Evolutionary conservation across 2,329 filamentous ascomycete species (phyloP).

Genomic region (Colletotrichum cuscutae): DNA sequence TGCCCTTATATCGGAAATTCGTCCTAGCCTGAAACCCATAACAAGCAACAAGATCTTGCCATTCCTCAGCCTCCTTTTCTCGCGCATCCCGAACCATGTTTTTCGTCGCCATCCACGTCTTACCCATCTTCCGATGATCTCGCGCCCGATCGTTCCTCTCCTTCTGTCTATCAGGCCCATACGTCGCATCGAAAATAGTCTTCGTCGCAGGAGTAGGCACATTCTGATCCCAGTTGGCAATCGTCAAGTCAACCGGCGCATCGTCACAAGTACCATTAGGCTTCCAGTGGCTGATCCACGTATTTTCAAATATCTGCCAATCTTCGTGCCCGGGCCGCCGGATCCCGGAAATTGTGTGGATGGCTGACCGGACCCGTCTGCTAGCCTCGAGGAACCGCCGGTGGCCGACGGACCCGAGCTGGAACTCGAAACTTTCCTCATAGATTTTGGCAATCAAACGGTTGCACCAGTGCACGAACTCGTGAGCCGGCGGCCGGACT

Average conservation of each 20-base stretch:
- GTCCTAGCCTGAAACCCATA: slow-evolving; percentile 12
- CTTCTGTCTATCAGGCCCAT: not conserved
- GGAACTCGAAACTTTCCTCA: no score
- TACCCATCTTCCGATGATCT: not conserved
- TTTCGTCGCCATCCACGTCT: slow-evolving; percentile 1
- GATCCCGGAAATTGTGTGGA: slow-evolving; percentile 4
- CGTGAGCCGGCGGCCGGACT: not conserved
- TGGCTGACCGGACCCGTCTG: slow-evolving; percentile 16
- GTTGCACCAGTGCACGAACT: not conserved
- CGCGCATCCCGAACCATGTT: not conserved
- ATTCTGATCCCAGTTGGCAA: not conserved
- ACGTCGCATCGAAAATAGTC: not conserved
- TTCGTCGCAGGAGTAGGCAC: not conserved
- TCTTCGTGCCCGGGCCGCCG: slow-evolving; percentile 2
- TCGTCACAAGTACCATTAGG: not conserved
- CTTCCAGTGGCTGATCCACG: not conserved
- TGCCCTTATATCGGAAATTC: not conserved
- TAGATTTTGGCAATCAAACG: not conserved
- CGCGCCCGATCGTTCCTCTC: not conserved
- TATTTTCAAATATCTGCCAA: not conserved
- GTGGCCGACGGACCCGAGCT: not conserved
- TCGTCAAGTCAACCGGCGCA: not conserved
- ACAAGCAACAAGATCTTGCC: not conserved
- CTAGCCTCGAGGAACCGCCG: slow-evolving; percentile 19
- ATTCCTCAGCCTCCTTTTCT: not conserved